These are phyloP conservation scores for Aspergillus funiculosus DNA, from an alignment of 495 filamentous ascomycete species.

Conservation along the genomic window DNA sequence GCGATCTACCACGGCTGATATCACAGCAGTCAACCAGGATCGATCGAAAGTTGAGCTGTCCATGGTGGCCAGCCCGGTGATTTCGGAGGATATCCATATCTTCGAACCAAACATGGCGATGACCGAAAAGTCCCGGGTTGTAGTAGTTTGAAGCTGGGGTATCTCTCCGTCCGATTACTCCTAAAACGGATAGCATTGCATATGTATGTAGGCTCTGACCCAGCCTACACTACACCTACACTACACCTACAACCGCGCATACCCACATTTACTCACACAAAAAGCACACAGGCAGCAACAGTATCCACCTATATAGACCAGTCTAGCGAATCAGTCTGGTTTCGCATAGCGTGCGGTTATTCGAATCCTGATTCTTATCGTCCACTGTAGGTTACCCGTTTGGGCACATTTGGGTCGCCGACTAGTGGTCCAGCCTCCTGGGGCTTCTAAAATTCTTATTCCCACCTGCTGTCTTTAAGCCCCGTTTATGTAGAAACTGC, in stretches of 20 bases:
- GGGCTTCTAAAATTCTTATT: conserved; percentile 6
- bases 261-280: too few relatives aligned
- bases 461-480: conserved; percentile 5
- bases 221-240: not conserved
- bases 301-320: conserved; percentile 8
- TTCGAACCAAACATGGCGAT: conserved; percentile 17
- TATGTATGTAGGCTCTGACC: conserved; percentile 5
- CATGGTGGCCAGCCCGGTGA: conserved; percentile 26
- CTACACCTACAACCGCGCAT: not conserved
- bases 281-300: conserved; percentile 10
- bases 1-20: conserved; percentile 5
- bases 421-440: too few relatives aligned
- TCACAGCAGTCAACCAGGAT: conserved; percentile 12
- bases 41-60: conserved; percentile 2
- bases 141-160: conserved; percentile 29
- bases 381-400: too few relatives aligned
- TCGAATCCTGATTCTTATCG: too few relatives aligned
- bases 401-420: too few relatives aligned
- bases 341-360: too few relatives aligned
- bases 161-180: conserved; percentile 26
- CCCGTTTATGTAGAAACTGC: conserved; percentile 1
- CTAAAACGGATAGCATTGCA: conserved; percentile 27
- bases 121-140: conserved; percentile 20
- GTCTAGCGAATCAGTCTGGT: too few relatives aligned
- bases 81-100: conserved; percentile 25